phyloP scores from a whole-genome alignment of 1,284 basidiomycete genomes.

The Ustilago crameri region DNA sequence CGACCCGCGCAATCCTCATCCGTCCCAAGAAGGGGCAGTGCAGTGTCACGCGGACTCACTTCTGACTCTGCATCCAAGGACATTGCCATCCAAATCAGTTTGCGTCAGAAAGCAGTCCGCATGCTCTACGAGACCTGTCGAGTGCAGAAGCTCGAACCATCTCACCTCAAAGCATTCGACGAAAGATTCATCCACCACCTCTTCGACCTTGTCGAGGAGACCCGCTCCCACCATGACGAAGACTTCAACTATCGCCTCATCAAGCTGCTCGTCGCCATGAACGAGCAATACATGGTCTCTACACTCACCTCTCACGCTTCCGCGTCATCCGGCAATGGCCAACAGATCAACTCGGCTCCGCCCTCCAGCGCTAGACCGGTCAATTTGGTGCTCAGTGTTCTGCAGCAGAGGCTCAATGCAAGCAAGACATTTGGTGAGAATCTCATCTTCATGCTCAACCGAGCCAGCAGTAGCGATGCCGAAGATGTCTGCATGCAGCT shows the following conservation, averaged over 20 bases:
- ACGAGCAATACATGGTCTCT: conserved; percentile 98
- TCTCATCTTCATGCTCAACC: conserved; percentile 98
- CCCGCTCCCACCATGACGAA: conserved; percentile 86
- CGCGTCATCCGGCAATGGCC: conserved; percentile 33
- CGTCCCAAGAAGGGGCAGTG: conserved; percentile 2
- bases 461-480: conserved; percentile 73
- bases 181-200: conserved; percentile 87
- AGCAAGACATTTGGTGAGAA: conserved; percentile 97
- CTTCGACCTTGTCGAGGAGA: conserved; percentile 93
- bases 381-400: conserved; percentile 84
- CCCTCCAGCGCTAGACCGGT: conserved; percentile 16
- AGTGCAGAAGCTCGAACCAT: conserved; percentile 54
- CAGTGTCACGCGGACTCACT: conserved; percentile 1
- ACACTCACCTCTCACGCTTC: conserved; percentile 69
- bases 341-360: conserved; percentile 26
- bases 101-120: conserved; percentile 69
- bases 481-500: conserved; percentile 96
- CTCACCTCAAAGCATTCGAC: conserved; percentile 70
- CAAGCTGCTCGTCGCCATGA: conserved; percentile 74
- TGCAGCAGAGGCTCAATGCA: conserved; percentile 82
- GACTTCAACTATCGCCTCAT: conserved; percentile 54
- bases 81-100: conserved; percentile 49
- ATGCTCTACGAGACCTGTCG: conserved; percentile 58
- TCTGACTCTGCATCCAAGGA: conserved; percentile 37
- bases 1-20: background rate